Evolutionary conservation across 495 filamentous ascomycete species (phyloP).

Genomic region (Aspergillus haitiensis): DNA sequence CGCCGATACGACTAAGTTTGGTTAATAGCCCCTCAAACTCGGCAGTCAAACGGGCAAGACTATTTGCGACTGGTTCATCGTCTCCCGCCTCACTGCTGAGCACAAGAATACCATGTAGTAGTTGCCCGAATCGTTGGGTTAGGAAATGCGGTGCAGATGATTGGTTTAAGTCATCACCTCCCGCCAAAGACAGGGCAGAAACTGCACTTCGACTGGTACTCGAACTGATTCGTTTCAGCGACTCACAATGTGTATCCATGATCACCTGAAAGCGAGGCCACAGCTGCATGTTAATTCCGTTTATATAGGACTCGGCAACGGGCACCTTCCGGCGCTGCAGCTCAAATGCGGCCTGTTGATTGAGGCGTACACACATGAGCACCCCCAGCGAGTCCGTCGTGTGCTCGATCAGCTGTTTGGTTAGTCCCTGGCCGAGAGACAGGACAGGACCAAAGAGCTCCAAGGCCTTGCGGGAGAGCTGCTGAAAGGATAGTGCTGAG

Average conservation of each 20-base stretch:
- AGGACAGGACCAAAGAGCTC: conserved; percentile 87
- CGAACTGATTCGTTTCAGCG: conserved; percentile 61
- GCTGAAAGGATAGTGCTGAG: conserved; percentile 57
- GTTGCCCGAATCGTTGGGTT: conserved; percentile 89
- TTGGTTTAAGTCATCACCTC: conserved; percentile 57
- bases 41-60: conserved; percentile 68
- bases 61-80: conserved; percentile 85
- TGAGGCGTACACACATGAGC: conserved; percentile 86
- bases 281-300: conserved; percentile 89
- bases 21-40: conserved; percentile 79
- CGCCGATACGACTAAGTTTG: conserved; percentile 64
- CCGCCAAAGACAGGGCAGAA: conserved; percentile 57
- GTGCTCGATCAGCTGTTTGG: conserved; percentile 70
- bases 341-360: conserved; percentile 90
- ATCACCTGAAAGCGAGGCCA: conserved; percentile 94
- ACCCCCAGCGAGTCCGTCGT: conserved; percentile 84
- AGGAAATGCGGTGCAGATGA: conserved; percentile 88
- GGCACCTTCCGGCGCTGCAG: conserved; percentile 89
- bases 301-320: conserved; percentile 85
- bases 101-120: conserved; percentile 78
- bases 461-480: conserved; percentile 64
- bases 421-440: conserved; percentile 70
- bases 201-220: conserved; percentile 54
- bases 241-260: conserved; percentile 91
- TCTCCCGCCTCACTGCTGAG: conserved; percentile 86